Evolutionary conservation across 2,329 filamentous ascomycete species (phyloP), one percentile per base, ranked within the genome.

Genomic region (Penicillium griseofulvum): DNA sequence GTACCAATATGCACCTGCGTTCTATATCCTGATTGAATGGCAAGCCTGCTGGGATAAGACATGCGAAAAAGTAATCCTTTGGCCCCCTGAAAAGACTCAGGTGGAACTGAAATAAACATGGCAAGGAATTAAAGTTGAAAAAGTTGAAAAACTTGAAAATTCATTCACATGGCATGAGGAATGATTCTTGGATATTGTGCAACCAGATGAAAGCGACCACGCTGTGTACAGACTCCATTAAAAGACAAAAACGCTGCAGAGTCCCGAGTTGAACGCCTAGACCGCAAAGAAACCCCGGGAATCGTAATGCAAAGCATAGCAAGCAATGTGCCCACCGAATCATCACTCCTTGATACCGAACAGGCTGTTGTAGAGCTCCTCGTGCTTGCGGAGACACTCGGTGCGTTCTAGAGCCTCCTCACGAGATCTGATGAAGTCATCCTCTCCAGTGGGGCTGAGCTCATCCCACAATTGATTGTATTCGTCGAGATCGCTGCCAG

Each of bases 381-480:
- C 48, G 19, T 55, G 52, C 34, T 55, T 55, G 61, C 59, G 47
- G 76, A 74, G 64, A 76, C 78, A 55, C 57, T 78, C 74, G 38
- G 68, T 72, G 62, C 82, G 75, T 68, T 86, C 83, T 52, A 78
- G 76, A 19, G 76, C 74, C 68, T 97, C 94, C 73, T 99, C 94
- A 41, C 82, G 81, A 26, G 88, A 86, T 52, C 88, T 80, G 45
- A 88, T 77, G 65, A 87, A 88, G 68, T 99, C 94, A 69, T 99
- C 94, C 57, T 94, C 90, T 4, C 88, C 90, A 58, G 93, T 80
- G 60, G 94, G 90, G 66, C 90, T 96, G 17, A 86, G 87, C 69
- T 96, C 91, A 38, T 94, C 90, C 88, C 89, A 95, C 61, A 95
- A 76, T 74, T 85, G 89, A 60, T 87, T 83, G 75, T 91, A 87